Evolutionary conservation across 116 monocot species (phyloP), one percentile per base, ranked within the genome.

Genomic region (Posidonia oceanica): DNA sequence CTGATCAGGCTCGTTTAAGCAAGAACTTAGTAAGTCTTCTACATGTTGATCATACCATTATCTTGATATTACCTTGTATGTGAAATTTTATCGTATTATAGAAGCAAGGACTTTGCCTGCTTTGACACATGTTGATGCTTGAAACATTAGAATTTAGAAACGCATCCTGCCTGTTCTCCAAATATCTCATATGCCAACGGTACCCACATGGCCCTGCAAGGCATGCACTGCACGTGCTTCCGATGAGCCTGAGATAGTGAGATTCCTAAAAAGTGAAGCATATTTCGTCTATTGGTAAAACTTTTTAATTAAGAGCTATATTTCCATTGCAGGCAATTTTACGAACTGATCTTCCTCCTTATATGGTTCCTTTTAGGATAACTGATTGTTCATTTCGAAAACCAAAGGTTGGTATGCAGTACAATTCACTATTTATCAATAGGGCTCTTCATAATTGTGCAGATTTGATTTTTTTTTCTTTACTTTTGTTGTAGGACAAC

Each of bases 321-420:
- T 36, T 63, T 39, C 1, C 3, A 36, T 38, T 63, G 66, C 67
- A 92, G 93, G 93, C 82, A 59, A 89, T 80, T n/a, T 71, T 92
- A 39, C 80, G 90, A 36, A 87, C 78, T 59, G 88, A 98, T 86
- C 93, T 98, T 66, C 93, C 98, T 18, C 66, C 76, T 13, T 90
- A 90, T 54, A 93, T 98, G 90, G 93, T 98, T 77, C 98, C 89
- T 40, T 85, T 85, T 63, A 67, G 74, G 13, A 80, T 71, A 36
- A 14, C 74, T 13, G 90, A 93, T 63, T 70, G 90, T 14, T 61
- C 83, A 65, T 98, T 93, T 74, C 79, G 70, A 36, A 93, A 75
- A 76, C 98, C 98, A 4, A 54, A 90, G 93, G 98, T 96, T 55
- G 37, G 56, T 51, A 8, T 63, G 11, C 4, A 21, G 5, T 22